Evolutionary conservation across 768 basidiomycete species (phyloP).

Genomic region (Boletus rufocinnamomeus): DNA sequence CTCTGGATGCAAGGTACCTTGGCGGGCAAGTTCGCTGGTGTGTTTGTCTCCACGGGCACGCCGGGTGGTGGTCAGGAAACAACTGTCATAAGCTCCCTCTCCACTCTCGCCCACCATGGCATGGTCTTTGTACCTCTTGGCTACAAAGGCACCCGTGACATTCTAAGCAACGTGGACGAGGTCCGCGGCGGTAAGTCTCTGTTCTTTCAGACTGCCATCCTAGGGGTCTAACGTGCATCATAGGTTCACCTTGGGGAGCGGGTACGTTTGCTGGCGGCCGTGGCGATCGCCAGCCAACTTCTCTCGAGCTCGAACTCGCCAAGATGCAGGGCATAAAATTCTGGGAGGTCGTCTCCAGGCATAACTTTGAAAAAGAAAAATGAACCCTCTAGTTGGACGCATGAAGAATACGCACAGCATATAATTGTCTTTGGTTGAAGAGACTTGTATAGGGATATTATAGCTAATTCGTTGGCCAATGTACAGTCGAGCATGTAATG

Average conservation of each 20-base stretch:
- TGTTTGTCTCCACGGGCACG: conserved; percentile 73
- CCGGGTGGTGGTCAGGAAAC: conserved; percentile 81
- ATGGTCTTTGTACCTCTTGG: conserved; percentile 74
- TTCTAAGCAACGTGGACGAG: conserved; percentile 46
- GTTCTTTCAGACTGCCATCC: not conserved
- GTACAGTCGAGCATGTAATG: too few relatives aligned
- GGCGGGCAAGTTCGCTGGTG: conserved; percentile 73
- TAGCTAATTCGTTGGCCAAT: too few relatives aligned
- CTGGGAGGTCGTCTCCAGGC: conserved; percentile 46
- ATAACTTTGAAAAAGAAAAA: not conserved
- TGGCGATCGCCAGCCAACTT: conserved; percentile 49
- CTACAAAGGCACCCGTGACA: conserved; percentile 50
- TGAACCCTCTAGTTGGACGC: not conserved
- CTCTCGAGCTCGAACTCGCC: conserved; percentile 55
- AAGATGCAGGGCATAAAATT: conserved; percentile 54
- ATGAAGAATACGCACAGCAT: not conserved
- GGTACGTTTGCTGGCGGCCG: conserved; percentile 55
- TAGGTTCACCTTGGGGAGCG: conserved; percentile 79
- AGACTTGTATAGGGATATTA: not conserved
- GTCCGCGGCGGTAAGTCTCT: conserved; percentile 56
- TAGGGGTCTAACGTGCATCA: not conserved
- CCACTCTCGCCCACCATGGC: conserved; percentile 71
- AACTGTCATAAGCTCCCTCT: conserved; percentile 53
- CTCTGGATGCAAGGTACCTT: conserved; percentile 64
- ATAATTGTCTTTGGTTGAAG: conserved; percentile 23